These are phyloP conservation scores for Claviceps purpurea DNA, from an alignment of 2,329 filamentous ascomycete species.

Conservation along the genomic window DNA sequence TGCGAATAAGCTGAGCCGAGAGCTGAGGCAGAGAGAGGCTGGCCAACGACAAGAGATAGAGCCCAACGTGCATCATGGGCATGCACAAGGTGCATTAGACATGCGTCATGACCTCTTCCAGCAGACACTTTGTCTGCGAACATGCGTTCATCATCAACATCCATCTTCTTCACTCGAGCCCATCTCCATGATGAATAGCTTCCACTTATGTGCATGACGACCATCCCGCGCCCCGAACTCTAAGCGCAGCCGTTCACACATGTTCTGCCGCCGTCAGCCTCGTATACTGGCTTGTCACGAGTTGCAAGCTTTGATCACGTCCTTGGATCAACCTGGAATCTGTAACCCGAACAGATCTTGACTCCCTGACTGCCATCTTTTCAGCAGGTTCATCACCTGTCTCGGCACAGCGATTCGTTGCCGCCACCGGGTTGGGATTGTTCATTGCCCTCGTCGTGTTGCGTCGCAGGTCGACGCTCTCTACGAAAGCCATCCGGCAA, in stretches of 20 bases:
- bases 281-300: constrained; percentile 9
- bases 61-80: background rate
- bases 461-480: constrained; percentile 43
- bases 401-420: background rate
- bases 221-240: constrained; percentile 4
- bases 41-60: background rate
- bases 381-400: background rate
- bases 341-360: background rate
- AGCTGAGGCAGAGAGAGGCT: background rate
- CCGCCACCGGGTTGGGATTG: background rate
- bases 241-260: constrained; percentile 2
- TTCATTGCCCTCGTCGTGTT: constrained; percentile 9
- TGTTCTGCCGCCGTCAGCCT: constrained; percentile 6
- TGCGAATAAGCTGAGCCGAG: background rate
- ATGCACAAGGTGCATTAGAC: background rate
- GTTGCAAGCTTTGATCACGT: constrained; percentile 2
- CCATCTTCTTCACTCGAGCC: too few relatives aligned
- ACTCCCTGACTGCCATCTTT: background rate
- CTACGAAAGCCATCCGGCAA: constrained; percentile 6
- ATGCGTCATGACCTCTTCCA: background rate
- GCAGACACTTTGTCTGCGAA: background rate
- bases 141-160: background rate
- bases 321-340: background rate
- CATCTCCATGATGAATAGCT: background rate
- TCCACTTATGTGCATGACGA: background rate